Evolutionary conservation across 148 eudicot species (phyloP).

Genomic region (Linanthus parryae): DNA sequence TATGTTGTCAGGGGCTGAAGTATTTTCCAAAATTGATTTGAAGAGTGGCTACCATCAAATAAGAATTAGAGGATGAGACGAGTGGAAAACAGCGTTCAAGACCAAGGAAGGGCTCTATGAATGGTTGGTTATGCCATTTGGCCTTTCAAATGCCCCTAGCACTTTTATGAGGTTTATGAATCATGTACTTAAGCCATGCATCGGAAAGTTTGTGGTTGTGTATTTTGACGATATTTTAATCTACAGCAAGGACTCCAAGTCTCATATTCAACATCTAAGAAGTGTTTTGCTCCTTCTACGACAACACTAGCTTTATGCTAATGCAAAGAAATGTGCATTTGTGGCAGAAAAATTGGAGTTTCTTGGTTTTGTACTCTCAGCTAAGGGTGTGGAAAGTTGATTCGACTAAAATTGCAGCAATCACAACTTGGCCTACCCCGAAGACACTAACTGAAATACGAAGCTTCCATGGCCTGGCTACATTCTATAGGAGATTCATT

Average conservation of each 20-base stretch:
- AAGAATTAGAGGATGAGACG: not conserved
- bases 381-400: not conserved
- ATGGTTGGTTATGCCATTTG: not conserved
- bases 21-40: not conserved
- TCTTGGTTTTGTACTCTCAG: not conserved
- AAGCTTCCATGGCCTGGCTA: not conserved
- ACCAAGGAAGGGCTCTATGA: not conserved
- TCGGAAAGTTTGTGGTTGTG: not conserved
- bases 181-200: not conserved
- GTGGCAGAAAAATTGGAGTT: not conserved
- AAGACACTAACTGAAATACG: not conserved
- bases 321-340: not conserved
- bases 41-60: slow-evolving; percentile 4
- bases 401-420: not conserved
- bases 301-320: not conserved
- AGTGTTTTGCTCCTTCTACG: not conserved
- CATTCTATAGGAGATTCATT: not conserved
- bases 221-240: slow-evolving; percentile 1
- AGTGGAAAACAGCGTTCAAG: slow-evolving; percentile 1
- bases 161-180: slow-evolving; percentile 2
- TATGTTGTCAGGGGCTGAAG: not conserved
- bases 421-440: not conserved
- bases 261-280: not conserved
- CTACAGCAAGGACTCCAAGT: not conserved
- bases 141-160: not conserved